A percentile compares a stretch with the other conserved stretches of the same genome.
phyloP scores from a whole-genome alignment of 2,329 filamentous ascomycete species.

The Ophiocordyceps robertsii region DNA sequence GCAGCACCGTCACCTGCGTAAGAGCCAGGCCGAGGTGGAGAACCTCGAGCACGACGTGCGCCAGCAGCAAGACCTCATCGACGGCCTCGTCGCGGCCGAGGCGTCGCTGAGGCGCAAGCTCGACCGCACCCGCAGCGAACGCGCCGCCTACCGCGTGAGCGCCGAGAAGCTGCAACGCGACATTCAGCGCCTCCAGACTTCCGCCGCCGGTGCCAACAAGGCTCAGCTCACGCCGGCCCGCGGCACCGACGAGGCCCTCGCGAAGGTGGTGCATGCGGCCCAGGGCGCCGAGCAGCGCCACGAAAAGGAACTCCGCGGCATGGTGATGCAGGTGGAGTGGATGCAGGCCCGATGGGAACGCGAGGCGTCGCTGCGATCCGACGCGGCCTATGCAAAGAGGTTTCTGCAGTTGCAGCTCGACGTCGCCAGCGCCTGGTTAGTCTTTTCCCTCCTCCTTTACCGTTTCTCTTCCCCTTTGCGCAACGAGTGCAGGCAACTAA shows the following conservation, averaged over 20 bases:
- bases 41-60: conserved; percentile 60
- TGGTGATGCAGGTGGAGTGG: conserved; percentile 84
- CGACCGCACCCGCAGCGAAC: conserved; percentile 54
- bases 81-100: conserved; percentile 41
- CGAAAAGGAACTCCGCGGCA: conserved; percentile 62
- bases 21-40: conserved; percentile 50
- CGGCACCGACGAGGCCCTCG: conserved; percentile 37
- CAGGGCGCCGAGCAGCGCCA: conserved; percentile 50
- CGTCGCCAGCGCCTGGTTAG: conserved; percentile 82
- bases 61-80: conserved; percentile 54
- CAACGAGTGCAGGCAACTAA: background rate
- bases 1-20: conserved; percentile 46
- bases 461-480: conserved; percentile 1
- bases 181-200: conserved; percentile 29
- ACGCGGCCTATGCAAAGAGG: conserved; percentile 76
- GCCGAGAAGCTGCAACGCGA: conserved; percentile 42
- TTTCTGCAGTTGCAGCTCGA: conserved; percentile 69
- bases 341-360: conserved; percentile 69
- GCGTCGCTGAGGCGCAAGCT: conserved; percentile 52
- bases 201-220: conserved; percentile 6
- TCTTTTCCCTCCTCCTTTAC: conserved; percentile 13
- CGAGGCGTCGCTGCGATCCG: conserved; percentile 66
- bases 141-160: conserved; percentile 38
- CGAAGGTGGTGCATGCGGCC: conserved; percentile 43
- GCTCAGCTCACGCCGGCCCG: conserved; percentile 3